A percentile compares a stretch with the other conserved stretches of the same genome.
Evolutionary conservation across 148 eudicot species (phyloP).

Genomic region (Camellia lanceoleosa): DNA sequence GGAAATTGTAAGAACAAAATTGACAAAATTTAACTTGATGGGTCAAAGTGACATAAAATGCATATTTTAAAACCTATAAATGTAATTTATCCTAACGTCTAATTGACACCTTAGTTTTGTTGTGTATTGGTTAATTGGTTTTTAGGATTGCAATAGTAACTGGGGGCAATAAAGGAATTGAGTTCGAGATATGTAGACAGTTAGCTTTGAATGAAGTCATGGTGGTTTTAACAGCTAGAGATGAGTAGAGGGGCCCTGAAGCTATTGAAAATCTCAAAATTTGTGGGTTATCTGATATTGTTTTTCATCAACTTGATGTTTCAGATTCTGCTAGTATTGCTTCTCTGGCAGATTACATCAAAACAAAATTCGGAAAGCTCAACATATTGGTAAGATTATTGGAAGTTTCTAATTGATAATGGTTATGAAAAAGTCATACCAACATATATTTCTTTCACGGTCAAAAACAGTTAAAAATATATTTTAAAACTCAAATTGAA

Average conservation of each 20-base stretch:
- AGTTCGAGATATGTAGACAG: conserved; percentile 19
- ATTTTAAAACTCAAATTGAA: too few species aligned
- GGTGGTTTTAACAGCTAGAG: conserved; percentile 28
- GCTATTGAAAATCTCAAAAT: conserved; percentile 22
- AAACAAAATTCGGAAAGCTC: conserved; percentile 17
- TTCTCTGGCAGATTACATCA: conserved; percentile 15
- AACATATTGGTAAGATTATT: conserved; percentile 21
- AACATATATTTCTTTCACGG: too few species aligned
- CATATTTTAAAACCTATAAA: too few species aligned
- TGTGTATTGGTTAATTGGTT: too few species aligned
- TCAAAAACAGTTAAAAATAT: too few species aligned
- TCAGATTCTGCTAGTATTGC: conserved; percentile 16
- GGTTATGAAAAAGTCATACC: too few species aligned
- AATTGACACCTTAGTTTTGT: too few species aligned
- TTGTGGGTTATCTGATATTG: conserved; percentile 3
- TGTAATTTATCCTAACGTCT: too few species aligned
- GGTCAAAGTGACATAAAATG: too few species aligned
- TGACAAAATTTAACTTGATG: too few species aligned
- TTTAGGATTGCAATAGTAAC: conserved; percentile 29
- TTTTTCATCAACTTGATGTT: conserved; percentile 29
- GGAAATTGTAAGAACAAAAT: too few species aligned
- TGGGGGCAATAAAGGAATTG: conserved; percentile 28
- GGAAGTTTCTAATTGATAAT: neutral
- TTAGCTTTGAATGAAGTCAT: too few species aligned
- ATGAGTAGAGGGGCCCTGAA: conserved; percentile 20